Base-by-base conservation (phyloP, 2,329 filamentous ascomycete species). In the Aspergillus arachidicola region DNA sequence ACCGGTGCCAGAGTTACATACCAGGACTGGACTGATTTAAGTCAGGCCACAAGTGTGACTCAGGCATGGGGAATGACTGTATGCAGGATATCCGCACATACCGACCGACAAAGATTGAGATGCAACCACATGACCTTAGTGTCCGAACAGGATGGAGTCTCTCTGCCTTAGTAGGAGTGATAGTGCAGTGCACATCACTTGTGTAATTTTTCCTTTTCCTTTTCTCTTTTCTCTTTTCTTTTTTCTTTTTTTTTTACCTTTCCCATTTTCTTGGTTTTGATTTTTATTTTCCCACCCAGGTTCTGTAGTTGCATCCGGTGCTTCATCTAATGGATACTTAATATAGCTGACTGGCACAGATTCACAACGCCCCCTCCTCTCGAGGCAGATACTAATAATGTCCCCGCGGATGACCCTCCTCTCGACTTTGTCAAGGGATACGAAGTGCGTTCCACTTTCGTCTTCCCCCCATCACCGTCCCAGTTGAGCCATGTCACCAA, bases 41-140 rank as follows among this genome's bases (percentile, higher is more conserved):
- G 28, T 51, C 48, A 51, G 48, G 48, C 48, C 48, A 51, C 28
- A 51, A n/a, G 28, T 51, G 48, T 51, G 48, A 51, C 48, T 51
- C 48, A 51, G 48, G 48, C 10, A 51, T 51, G 28, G 11, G 11
- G 30, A 51, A 19, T 19, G 9, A 32, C 23, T 30, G 3, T 50
- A 50, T 50, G 46, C 46, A 50, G 46, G 14, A 50, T 50, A 50
- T 50, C 46, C 46, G 46, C 46, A 28, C 46, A 30, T 30, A 50
- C 46, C 46, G 21, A 28, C 46, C 23, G 3, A 50, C 46, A 28
- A 50, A 26, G 26, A 32, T 32, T 32, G 51, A 38, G 51, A 55
- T 55, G 51, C 51, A 55, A 55, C 51, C 51, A 55, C 51, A 55
- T 55, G 51, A 55, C 51, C 51, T 36, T 54, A 30, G 10, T 21